Conservation (phyloP, 257 asterid species). For the Jasminum sambac region DNA sequence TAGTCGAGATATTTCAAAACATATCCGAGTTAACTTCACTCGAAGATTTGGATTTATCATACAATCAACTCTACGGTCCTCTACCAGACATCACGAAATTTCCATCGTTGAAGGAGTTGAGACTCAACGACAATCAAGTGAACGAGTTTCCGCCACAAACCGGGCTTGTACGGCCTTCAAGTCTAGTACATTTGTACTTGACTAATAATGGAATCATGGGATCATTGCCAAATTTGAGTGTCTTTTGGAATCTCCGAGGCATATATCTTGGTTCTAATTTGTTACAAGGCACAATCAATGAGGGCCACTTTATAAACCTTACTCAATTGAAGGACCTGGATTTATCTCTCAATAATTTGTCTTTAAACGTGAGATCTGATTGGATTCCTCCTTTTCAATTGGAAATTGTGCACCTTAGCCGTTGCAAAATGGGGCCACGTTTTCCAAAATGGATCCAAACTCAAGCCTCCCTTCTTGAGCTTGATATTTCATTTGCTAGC, state of each 20-base stretch:
- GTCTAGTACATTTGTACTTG: conserved; percentile 28
- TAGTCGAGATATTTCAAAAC: conserved; percentile 12
- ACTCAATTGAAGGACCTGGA: conserved; percentile 19
- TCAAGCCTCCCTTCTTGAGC: conserved; percentile 14
- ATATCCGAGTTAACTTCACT: not conserved
- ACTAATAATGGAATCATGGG: conserved; percentile 20
- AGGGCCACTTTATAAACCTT: conserved; percentile 28
- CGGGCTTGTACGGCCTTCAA: conserved; percentile 18
- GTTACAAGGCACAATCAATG: conserved; percentile 31
- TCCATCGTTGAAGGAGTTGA: conserved; percentile 21
- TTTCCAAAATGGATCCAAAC: conserved; percentile 44
- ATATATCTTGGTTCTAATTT: conserved; percentile 26
- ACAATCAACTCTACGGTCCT: conserved; percentile 25
- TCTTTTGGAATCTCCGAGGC: conserved; percentile 16
- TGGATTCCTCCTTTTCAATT: conserved; percentile 36
- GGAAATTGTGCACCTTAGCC: conserved; percentile 10
- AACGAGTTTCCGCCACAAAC: conserved; percentile 16
- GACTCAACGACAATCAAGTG: conserved; percentile 6
- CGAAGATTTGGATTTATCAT: conserved; percentile 2
- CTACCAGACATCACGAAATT: conserved; percentile 17
- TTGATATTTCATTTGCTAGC: conserved; percentile 35
- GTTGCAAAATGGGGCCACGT: conserved; percentile 32
- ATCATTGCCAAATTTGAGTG: conserved; percentile 6
- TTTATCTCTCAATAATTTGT: conserved; percentile 31
- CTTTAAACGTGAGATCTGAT: conserved; percentile 12